phyloP scores from a whole-genome alignment of 2,329 filamentous ascomycete species.

The Triangularia verruculosa region DNA sequence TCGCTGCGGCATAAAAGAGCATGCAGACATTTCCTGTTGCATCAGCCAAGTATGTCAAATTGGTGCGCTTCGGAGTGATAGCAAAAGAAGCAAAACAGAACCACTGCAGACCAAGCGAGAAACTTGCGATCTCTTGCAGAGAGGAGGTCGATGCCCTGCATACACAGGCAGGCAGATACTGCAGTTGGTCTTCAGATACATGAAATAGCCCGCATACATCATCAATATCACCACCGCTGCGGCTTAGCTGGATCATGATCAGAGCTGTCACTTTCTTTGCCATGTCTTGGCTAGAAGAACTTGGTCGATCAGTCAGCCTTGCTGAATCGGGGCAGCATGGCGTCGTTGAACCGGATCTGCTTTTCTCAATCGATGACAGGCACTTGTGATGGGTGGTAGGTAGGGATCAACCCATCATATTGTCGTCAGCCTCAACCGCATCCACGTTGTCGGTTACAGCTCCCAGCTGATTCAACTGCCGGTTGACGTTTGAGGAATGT shows the following conservation, averaged over 20 bases:
- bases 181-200: not conserved
- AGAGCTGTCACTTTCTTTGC: not conserved
- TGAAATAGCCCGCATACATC: not conserved
- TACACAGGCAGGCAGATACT: not conserved
- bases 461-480: not conserved
- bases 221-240: not conserved
- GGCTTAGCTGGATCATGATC: not conserved
- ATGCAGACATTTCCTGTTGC: not conserved
- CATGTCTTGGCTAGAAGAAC: not conserved
- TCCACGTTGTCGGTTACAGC: not conserved
- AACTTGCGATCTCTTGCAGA: not conserved
- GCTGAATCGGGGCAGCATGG: not conserved
- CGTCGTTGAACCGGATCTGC: not conserved
- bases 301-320: not conserved
- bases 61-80: not conserved
- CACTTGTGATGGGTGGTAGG: not conserved
- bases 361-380: not conserved
- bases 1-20: not conserved
- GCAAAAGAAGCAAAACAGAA: not conserved
- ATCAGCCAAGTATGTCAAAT: not conserved
- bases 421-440: not conserved
- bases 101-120: not conserved
- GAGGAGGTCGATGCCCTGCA: not conserved
- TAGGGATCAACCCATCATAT: not conserved
- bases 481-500: not conserved